A percentile compares a stretch with the other conserved stretches of the same genome.
Conservation (phyloP, 169 alveolate species). For the Perkinsus chesapeaki region DNA sequence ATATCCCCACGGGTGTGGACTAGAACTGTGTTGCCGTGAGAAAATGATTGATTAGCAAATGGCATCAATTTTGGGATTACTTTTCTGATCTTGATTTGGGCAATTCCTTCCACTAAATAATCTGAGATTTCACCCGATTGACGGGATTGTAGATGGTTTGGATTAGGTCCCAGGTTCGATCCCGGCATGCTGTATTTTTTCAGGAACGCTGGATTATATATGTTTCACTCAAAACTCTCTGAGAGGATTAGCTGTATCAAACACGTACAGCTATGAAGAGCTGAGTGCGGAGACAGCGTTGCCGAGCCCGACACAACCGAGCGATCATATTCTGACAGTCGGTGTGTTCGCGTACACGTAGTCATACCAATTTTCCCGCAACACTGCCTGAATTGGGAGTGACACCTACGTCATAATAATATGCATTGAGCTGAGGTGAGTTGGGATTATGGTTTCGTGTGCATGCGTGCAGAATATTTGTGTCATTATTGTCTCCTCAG, state of each 20-base stretch:
- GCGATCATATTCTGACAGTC: not conserved
- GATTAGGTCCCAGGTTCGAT: not conserved
- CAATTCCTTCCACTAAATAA: not conserved
- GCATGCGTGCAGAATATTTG: not conserved
- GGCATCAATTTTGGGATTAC: no score
- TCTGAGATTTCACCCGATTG: not conserved
- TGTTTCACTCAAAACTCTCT: not conserved
- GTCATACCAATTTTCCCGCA: not conserved
- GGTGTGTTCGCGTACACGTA: not conserved
- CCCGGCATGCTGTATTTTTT: not conserved
- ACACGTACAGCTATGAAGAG: not conserved
- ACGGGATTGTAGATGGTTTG: not conserved
- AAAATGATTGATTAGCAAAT: no score
- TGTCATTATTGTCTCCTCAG: not conserved
- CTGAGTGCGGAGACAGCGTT: not conserved
- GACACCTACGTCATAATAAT: not conserved
- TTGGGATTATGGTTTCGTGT: not conserved
- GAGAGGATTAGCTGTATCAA: not conserved
- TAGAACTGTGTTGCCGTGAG: no score
- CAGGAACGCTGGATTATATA: conserved; percentile 2
- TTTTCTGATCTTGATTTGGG: no score
- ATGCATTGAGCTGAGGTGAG: not conserved
- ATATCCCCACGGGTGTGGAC: no score
- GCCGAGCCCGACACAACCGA: conserved; percentile 9
- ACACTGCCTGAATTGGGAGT: not conserved